Percentiles rank a stretch among this genome's conserved stretches.
Conservation (phyloP, 108 stramenopile genomes). For the Cylindrotheca closterium region DNA sequence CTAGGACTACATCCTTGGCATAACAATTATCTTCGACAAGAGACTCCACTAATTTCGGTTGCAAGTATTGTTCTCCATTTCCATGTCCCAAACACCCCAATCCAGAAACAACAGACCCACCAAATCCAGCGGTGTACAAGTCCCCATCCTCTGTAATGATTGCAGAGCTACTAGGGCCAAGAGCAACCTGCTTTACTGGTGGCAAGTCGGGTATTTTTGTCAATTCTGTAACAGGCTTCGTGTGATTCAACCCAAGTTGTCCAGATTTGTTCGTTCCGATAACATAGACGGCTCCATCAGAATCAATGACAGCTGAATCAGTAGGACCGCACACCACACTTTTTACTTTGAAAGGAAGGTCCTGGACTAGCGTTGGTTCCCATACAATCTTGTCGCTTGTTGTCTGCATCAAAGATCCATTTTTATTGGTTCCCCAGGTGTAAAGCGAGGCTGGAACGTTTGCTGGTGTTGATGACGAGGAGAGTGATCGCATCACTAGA, state of each 20-base stretch:
- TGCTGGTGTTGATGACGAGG: not conserved
- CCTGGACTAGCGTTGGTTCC: conserved; percentile 21
- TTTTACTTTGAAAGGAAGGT: conserved; percentile 1
- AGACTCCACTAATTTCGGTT: conserved; percentile 68
- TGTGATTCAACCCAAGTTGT: conserved; percentile 65
- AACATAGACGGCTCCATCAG: conserved; percentile 57
- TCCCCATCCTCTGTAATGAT: conserved; percentile 68
- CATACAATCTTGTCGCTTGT: conserved; percentile 22
- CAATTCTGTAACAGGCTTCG: conserved; percentile 29
- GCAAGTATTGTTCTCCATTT: conserved; percentile 42
- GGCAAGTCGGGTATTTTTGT: conserved; percentile 27
- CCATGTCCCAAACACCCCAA: conserved; percentile 80
- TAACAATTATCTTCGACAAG: conserved; percentile 78
- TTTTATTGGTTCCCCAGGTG: conserved; percentile 49
- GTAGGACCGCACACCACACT: conserved; percentile 61
- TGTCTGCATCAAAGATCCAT: conserved; percentile 30
- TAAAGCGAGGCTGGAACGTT: conserved; percentile 21
- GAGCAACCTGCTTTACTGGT: conserved; percentile 26
- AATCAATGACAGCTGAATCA: conserved; percentile 53
- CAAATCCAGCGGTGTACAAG: conserved; percentile 77
- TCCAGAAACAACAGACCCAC: conserved; percentile 57
- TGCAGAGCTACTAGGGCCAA: conserved; percentile 56
- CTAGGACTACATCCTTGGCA: conserved; percentile 64
- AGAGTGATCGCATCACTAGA: not conserved
- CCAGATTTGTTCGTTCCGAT: conserved; percentile 72